phyloP scores from a whole-genome alignment of 257 asterid genomes.

The Nemophila menziesii region DNA sequence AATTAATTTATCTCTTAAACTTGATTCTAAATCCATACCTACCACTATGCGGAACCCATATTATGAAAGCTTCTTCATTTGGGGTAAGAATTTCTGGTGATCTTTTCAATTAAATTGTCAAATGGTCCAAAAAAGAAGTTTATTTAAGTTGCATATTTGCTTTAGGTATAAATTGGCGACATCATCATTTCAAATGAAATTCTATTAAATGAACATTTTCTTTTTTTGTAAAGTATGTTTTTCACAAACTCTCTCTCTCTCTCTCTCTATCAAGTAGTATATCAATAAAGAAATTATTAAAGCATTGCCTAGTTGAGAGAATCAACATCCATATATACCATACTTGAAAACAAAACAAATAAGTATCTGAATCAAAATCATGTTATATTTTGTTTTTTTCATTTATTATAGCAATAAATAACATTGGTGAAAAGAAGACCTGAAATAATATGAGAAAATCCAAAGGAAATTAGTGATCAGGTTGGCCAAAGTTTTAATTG shows the following conservation, averaged over 20 bases:
- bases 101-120: background rate
- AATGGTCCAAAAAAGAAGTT: background rate
- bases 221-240: background rate
- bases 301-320: background rate
- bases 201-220: background rate
- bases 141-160: background rate
- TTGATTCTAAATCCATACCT: background rate
- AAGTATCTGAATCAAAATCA: too few relatives aligned
- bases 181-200: background rate
- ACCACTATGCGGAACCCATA: background rate
- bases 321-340: too few relatives aligned
- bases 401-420: too few relatives aligned
- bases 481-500: too few relatives aligned
- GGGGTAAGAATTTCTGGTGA: background rate
- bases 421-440: too few relatives aligned
- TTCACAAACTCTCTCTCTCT: too few relatives aligned
- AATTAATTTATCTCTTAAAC: too few relatives aligned
- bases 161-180: background rate
- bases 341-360: too few relatives aligned
- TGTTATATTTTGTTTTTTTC: too few relatives aligned
- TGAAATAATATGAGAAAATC: too few relatives aligned
- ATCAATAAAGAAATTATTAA: too few relatives aligned
- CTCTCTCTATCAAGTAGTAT: background rate
- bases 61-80: background rate
- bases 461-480: too few relatives aligned